Percentiles rank a stretch among this genome's conserved stretches.
Conservation (phyloP, 768 basidiomycete genomes). For the Boletus huronensis region DNA sequence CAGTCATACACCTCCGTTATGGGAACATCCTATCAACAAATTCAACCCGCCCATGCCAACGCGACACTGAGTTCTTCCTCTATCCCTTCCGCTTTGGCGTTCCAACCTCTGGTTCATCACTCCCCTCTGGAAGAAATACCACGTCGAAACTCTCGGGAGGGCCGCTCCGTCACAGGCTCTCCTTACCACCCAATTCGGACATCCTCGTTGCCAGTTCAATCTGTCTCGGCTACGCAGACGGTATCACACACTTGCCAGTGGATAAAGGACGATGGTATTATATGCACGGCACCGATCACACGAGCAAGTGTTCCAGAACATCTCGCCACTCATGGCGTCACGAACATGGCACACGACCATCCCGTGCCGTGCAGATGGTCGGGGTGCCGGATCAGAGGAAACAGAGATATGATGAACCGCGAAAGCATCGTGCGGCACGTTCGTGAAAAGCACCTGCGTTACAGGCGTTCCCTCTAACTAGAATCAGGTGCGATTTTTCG, state of each 20-base stretch:
- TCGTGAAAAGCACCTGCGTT: conserved; percentile 10
- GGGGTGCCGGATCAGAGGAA: conserved; percentile 1
- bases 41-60: too few relatives aligned
- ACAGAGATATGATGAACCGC: not conserved
- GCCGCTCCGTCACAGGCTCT: not conserved
- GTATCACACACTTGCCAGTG: conserved; percentile 6
- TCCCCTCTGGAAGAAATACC: too few relatives aligned
- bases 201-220: not conserved
- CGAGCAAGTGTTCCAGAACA: not conserved
- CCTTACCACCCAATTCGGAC: not conserved
- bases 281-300: conserved; percentile 2
- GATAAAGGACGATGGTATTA: not conserved
- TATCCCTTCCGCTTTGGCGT: not conserved
- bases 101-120: not conserved
- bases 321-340: conserved; percentile 7
- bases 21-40: not conserved
- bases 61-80: not conserved
- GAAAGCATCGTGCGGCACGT: conserved; percentile 18
- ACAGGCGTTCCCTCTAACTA: not conserved
- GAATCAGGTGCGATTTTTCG: not conserved
- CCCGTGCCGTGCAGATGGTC: conserved; percentile 4
- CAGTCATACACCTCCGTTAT: not conserved
- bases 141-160: not conserved
- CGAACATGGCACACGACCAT: rapidly evolving
- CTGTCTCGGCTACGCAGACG: not conserved